phyloP scores from a whole-genome alignment of 2,329 filamentous ascomycete species.

The Sporothrix brunneoviolacea region DNA sequence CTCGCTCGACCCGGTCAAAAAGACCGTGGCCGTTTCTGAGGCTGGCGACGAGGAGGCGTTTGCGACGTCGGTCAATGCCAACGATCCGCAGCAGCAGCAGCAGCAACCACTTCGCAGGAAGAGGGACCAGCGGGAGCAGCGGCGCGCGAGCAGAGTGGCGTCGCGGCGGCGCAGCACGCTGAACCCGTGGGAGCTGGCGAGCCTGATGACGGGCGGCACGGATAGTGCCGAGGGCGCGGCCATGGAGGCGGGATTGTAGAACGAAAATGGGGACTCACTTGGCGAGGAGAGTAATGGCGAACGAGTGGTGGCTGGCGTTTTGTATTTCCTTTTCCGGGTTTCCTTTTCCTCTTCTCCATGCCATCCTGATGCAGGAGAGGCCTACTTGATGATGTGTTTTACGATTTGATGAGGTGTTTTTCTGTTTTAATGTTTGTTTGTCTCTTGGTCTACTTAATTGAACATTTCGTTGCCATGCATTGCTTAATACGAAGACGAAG shows the following conservation, averaged over 20 bases:
- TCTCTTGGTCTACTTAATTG: too few species aligned
- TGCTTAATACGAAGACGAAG: too few species aligned
- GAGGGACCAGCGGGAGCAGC: slow-evolving; percentile 27
- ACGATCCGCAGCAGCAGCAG: not conserved
- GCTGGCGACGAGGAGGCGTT: not conserved
- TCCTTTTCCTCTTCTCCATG: too few species aligned
- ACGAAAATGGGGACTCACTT: too few species aligned
- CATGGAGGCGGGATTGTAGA: not conserved
- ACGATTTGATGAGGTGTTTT: too few species aligned
- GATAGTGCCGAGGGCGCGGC: not conserved
- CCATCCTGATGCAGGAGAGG: too few species aligned
- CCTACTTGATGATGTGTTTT: too few species aligned
- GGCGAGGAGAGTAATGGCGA: too few species aligned
- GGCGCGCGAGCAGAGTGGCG: slow-evolving; percentile 46
- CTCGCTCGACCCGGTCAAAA: slow-evolving; percentile 16
- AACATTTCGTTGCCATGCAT: too few species aligned
- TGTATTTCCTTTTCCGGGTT: too few species aligned
- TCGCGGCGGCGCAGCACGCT: slow-evolving; percentile 67
- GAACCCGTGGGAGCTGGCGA: slow-evolving; percentile 67
- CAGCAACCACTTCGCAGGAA: slow-evolving; percentile 40
- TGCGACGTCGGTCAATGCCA: not conserved
- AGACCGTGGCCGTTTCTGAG: not conserved
- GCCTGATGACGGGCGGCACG: slow-evolving; percentile 43
- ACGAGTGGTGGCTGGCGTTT: too few species aligned
- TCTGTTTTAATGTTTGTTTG: too few species aligned